Evolutionary conservation across 2,329 filamentous ascomycete genomes (phyloP).

Genomic region (Pyrenochaeta sp.): DNA sequence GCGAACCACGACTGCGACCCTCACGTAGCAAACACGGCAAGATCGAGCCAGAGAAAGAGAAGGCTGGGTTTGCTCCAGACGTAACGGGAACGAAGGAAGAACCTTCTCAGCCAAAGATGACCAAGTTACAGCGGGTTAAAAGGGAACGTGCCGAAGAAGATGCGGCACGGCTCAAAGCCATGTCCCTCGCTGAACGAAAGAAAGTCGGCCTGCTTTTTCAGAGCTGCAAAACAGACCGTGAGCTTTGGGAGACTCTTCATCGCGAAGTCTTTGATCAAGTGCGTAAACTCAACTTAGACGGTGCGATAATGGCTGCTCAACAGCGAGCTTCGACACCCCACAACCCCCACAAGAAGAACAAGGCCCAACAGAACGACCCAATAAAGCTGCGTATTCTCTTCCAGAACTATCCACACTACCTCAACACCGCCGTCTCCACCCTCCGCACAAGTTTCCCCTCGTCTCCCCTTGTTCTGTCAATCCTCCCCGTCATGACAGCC

Average conservation of each 20-base stretch:
- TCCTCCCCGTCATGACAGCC: conserved; percentile 72
- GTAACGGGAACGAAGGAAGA: not conserved
- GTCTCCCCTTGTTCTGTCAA: conserved; percentile 65
- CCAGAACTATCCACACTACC: conserved; percentile 68
- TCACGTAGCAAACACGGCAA: conserved; percentile 1
- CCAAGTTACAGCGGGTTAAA: conserved; percentile 15
- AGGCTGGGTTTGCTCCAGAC: conserved; percentile 5
- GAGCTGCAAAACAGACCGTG: conserved; percentile 65
- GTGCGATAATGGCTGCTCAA: not conserved
- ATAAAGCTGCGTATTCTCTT: conserved; percentile 65
- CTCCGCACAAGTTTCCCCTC: conserved; percentile 66
- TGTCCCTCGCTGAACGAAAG: conserved; percentile 52
- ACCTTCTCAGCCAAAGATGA: conserved; percentile 6
- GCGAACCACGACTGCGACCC: conserved; percentile 9
- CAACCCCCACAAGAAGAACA: not conserved
- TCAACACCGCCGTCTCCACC: conserved; percentile 64
- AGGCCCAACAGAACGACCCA: not conserved
- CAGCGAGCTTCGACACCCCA: not conserved
- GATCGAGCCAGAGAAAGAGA: conserved; percentile 10
- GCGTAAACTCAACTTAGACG: conserved; percentile 61
- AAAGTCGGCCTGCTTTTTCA: conserved; percentile 64
- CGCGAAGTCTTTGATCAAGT: conserved; percentile 70
- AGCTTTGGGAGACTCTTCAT: conserved; percentile 73
- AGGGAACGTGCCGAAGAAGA: conserved; percentile 12
- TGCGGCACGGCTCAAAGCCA: conserved; percentile 16